Evolutionary conservation across 2,329 filamentous ascomycete species (phyloP).

Genomic region (Trichoderma arundinaceum): DNA sequence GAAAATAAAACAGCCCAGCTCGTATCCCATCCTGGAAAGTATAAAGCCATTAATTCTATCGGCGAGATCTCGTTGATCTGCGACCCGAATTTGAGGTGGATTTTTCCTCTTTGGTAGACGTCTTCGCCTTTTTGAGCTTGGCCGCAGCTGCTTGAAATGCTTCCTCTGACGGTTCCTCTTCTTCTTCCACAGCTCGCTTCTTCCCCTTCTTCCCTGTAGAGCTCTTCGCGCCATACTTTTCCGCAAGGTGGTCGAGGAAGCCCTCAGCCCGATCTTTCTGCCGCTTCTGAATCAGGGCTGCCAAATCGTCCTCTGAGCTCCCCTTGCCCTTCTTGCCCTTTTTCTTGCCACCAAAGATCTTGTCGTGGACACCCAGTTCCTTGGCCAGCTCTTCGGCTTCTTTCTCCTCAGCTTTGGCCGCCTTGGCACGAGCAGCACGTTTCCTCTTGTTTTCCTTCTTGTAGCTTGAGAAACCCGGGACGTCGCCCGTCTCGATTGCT

Average conservation of each 20-base stretch:
- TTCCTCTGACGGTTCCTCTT: conserved; percentile 67
- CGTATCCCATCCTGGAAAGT: background rate
- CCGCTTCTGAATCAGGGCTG: conserved; percentile 75
- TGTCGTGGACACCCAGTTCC: conserved; percentile 75
- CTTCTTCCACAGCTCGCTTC: conserved; percentile 59
- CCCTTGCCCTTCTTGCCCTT: conserved; percentile 54
- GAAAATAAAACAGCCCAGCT: background rate
- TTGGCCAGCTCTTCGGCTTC: conserved; percentile 79
- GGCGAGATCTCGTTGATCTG: conserved; percentile 26
- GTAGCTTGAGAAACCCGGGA: conserved; percentile 71
- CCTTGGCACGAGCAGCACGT: conserved; percentile 62
- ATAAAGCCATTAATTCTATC: conserved; percentile 6
- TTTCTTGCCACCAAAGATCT: conserved; percentile 60
- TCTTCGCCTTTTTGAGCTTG: conserved; percentile 47
- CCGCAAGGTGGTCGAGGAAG: conserved; percentile 76
- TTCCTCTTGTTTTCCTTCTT: conserved; percentile 73
- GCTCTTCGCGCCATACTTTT: conserved; percentile 68
- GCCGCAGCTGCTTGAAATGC: conserved; percentile 64
- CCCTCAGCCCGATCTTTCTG: conserved; percentile 65
- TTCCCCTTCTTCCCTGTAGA: conserved; percentile 58
- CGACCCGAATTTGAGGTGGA: conserved; percentile 12
- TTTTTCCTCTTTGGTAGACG: background rate
- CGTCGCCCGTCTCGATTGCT: conserved; percentile 73
- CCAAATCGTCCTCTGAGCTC: conserved; percentile 61
- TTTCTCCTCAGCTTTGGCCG: conserved; percentile 68